Evolutionary conservation across 2,329 filamentous ascomycete species (phyloP).

Genomic region (Hypoxylon sp.): DNA sequence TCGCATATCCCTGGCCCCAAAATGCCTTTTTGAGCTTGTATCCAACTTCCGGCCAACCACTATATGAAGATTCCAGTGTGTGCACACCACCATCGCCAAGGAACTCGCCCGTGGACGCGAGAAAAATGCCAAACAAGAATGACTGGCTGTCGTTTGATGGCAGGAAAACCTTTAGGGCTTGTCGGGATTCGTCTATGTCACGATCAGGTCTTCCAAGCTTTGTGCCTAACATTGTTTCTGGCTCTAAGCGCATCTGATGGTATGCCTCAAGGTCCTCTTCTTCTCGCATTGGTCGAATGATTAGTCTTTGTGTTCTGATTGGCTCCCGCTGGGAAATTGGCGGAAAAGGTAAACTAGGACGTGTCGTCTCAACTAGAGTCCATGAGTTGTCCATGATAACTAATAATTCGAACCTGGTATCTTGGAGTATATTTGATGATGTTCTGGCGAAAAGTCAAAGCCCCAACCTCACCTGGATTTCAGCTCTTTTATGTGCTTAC

Average conservation of each 20-base stretch:
- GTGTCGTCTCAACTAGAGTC: slow-evolving; percentile 35
- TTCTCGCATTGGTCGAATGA: slow-evolving; percentile 39
- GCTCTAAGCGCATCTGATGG: slow-evolving; percentile 36
- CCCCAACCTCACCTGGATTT: no score
- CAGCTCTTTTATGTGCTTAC: neutral
- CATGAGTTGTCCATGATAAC: slow-evolving; percentile 19
- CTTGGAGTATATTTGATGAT: no score
- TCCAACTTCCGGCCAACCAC: slow-evolving; percentile 42
- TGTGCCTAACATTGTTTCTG: slow-evolving; percentile 40
- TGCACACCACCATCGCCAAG: slow-evolving; percentile 46
- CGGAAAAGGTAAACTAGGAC: slow-evolving; percentile 38
- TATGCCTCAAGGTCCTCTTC: slow-evolving; percentile 35
- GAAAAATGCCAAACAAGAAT: slow-evolving; percentile 42
- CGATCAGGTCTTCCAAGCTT: slow-evolving; percentile 35
- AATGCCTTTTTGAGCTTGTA: slow-evolving; percentile 38
- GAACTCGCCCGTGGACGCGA: slow-evolving; percentile 40
- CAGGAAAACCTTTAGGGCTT: slow-evolving; percentile 28
- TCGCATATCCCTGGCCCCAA: slow-evolving; percentile 41
- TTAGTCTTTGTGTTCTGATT: slow-evolving; percentile 40
- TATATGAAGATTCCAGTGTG: slow-evolving; percentile 18
- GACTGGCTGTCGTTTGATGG: slow-evolving; percentile 21
- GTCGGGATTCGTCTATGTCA: slow-evolving; percentile 35
- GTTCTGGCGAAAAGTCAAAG: no score
- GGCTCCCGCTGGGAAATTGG: slow-evolving; percentile 28
- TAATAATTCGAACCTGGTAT: no score